These are phyloP conservation scores for Arthrobotrys conoides DNA, from an alignment of 2,329 filamentous ascomycete genomes.

Conservation along the genomic window DNA sequence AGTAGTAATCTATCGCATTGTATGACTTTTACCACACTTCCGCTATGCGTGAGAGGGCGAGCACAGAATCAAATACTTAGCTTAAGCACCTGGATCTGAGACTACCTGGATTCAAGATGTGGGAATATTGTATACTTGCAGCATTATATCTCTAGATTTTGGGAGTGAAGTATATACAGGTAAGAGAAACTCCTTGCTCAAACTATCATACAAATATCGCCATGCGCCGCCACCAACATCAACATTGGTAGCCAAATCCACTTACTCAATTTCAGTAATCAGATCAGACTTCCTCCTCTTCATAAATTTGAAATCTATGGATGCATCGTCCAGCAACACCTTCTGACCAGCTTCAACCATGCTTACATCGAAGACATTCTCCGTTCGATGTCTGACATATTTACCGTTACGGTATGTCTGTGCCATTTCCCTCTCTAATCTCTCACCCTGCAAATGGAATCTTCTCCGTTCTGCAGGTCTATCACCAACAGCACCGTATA, in stretches of 20 bases:
- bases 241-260: background rate
- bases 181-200: constrained; percentile 10
- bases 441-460: constrained; percentile 50
- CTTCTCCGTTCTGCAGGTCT: constrained; percentile 44
- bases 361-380: constrained; percentile 56
- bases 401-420: constrained; percentile 60
- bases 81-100: too few relatives aligned
- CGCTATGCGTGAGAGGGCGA: background rate
- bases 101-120: background rate
- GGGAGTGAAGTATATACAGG: constrained; percentile 39
- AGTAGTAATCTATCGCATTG: background rate
- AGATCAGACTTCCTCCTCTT: constrained; percentile 39
- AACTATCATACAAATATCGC: constrained; percentile 29
- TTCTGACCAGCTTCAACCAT: constrained; percentile 41
- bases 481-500: constrained; percentile 53
- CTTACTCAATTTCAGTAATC: constrained; percentile 43
- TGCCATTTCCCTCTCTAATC: constrained; percentile 54
- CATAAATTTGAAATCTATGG: constrained; percentile 48
- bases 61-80: background rate
- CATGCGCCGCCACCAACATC: background rate
- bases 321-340: constrained; percentile 45
- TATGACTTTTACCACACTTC: background rate
- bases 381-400: constrained; percentile 53
- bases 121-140: background rate
- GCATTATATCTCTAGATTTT: constrained; percentile 19